Evolutionary conservation across 2,329 filamentous ascomycete species (phyloP).

Genomic region (Tolypocladium ophioglossoides): DNA sequence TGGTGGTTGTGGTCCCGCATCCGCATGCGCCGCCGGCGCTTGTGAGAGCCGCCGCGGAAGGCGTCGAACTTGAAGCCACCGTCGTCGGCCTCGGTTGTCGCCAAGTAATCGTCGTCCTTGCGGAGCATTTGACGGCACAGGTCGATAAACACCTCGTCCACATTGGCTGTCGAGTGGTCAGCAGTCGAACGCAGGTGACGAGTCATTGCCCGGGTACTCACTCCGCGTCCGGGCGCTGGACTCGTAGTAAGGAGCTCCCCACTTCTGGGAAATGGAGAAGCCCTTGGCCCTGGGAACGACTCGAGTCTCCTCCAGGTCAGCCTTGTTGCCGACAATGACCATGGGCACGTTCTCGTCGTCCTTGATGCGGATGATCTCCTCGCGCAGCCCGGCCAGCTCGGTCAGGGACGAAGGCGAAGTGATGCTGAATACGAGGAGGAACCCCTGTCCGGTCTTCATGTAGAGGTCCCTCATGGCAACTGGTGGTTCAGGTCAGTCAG

Average conservation of each 20-base stretch:
- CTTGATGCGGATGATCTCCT: conserved; percentile 87
- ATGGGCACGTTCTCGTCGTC: conserved; percentile 77
- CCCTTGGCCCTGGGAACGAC: conserved; percentile 67
- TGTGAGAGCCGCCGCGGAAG: conserved; percentile 14
- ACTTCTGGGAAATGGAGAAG: conserved; percentile 75
- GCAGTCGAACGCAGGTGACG: neutral
- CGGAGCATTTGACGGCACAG: conserved; percentile 75
- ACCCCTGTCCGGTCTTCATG: conserved; percentile 90
- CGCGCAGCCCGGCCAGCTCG: conserved; percentile 70
- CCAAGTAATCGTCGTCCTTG: conserved; percentile 47
- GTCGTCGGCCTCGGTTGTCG: conserved; percentile 23
- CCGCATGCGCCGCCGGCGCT: conserved; percentile 17
- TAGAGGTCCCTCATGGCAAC: conserved; percentile 68
- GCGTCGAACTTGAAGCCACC: conserved; percentile 30
- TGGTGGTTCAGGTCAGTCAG: conserved; percentile 14
- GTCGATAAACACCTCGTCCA: conserved; percentile 82
- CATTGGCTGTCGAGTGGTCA: conserved; percentile 49
- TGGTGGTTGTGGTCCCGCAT: conserved; percentile 21
- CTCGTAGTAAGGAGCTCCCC: conserved; percentile 88
- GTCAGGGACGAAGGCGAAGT: conserved; percentile 74
- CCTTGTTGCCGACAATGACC: conserved; percentile 88
- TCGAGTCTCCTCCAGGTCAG: conserved; percentile 78
- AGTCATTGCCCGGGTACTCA: conserved; percentile 23
- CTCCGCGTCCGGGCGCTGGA: conserved; percentile 69
- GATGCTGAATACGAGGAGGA: conserved; percentile 86